phyloP scores from a whole-genome alignment of 225 moss, liverwort and hornwort genomes.

The Antitrichia curtipendula region DNA sequence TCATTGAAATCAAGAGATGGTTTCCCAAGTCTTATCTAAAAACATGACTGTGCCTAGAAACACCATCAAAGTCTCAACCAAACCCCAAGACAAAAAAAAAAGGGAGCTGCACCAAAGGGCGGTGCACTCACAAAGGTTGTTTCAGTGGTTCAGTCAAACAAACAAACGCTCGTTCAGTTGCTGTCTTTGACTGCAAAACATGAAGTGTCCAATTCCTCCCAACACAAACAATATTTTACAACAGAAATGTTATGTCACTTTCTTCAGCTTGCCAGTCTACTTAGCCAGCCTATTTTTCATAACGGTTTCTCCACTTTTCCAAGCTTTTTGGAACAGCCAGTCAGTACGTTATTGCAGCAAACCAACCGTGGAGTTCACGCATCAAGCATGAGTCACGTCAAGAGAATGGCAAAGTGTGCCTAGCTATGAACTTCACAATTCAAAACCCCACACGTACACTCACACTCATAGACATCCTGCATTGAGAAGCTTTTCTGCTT shows the following conservation, averaged over 20 bases:
- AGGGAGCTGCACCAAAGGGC: not conserved
- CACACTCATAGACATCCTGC: not conserved
- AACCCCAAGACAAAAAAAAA: not conserved
- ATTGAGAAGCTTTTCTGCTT: not conserved
- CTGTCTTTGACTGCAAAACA: not conserved
- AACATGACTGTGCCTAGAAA: not conserved
- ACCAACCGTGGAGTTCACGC: not conserved
- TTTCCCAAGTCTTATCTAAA: not conserved
- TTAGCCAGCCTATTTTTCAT: not conserved
- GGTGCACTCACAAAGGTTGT: not conserved
- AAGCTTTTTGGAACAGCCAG: not conserved
- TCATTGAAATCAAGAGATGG: not conserved
- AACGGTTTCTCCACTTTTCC: not conserved
- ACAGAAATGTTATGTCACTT: not conserved
- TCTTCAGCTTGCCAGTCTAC: not conserved
- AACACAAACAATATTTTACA: not conserved
- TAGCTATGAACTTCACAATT: not conserved
- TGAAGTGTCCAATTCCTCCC: not conserved
- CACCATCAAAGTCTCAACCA: too few species aligned
- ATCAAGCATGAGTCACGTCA: not conserved
- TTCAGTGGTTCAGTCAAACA: not conserved
- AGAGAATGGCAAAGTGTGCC: not conserved
- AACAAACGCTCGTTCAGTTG: not conserved
- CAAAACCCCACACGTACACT: not conserved
- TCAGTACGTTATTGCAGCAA: not conserved